These are phyloP conservation scores for Epithele typhae DNA, from an alignment of 768 basidiomycete genomes.

Conservation along the genomic window DNA sequence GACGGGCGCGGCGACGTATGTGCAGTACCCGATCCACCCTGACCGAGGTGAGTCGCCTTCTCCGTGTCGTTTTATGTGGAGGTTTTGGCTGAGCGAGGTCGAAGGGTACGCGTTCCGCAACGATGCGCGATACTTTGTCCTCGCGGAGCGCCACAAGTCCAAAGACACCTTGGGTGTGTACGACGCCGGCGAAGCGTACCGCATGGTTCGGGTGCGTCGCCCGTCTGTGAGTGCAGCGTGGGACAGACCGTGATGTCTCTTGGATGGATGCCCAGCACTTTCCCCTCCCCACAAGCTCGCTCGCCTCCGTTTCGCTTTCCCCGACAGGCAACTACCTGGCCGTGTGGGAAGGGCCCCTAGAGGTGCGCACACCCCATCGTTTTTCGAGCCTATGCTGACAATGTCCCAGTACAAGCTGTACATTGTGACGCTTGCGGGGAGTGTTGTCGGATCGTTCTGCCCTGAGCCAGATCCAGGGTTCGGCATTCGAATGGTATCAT, in stretches of 20 bases:
- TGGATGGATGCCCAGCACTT: constrained; percentile 65
- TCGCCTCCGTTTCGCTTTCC: constrained; percentile 70
- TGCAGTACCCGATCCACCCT: constrained; percentile 81
- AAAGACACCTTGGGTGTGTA: constrained; percentile 87
- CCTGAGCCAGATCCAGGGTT: constrained; percentile 78
- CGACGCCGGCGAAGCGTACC: constrained; percentile 65
- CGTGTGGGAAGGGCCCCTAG: constrained; percentile 81
- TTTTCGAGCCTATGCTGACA: background rate
- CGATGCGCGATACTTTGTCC: constrained; percentile 79
- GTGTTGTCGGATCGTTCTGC: constrained; percentile 58
- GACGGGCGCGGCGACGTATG: constrained; percentile 71
- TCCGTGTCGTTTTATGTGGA: background rate
- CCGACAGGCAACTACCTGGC: constrained; percentile 74
- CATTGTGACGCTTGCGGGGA: constrained; percentile 64
- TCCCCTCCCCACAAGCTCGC: constrained; percentile 66
- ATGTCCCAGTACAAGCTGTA: constrained; percentile 65
- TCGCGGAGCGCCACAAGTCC: constrained; percentile 87
- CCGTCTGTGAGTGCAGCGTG: background rate
- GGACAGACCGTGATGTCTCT: background rate
- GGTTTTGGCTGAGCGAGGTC: background rate
- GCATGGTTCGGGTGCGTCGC: constrained; percentile 60
- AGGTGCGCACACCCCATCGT: constrained; percentile 41
- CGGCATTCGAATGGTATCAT: constrained; percentile 72
- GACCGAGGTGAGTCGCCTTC: constrained; percentile 68
- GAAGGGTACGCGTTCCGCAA: constrained; percentile 73